Evolutionary conservation across 2,329 filamentous ascomycete species (phyloP), one percentile per base, ranked within the genome.

Genomic region (Nemania sp.): DNA sequence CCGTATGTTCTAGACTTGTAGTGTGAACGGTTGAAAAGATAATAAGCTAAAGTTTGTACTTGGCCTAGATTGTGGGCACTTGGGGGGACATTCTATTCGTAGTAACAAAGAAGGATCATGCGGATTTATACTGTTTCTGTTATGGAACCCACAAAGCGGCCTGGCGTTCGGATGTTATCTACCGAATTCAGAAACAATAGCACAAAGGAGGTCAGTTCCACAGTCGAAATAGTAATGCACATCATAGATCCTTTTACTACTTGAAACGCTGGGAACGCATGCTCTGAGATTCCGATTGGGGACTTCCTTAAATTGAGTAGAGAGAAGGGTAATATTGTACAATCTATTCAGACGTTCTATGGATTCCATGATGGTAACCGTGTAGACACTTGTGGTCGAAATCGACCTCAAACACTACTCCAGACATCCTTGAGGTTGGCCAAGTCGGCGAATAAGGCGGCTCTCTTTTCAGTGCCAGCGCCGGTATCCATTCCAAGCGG

Each of bases 401-500:
- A 27, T 32, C n/a, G 20, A 24, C 13, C 18, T 62, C 59, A 70
- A 24, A 70, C 54, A 41, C 68, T 70, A 15, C 59, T 38, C 68
- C 65, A 70, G 11, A 70, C 62, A 10, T 68, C 68, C 26, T 51
- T 45, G 4, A 62, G 57, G 20, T 35, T 62, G 2, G 32, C 41
- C 13, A 70, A 13, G 24, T 62, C 35, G n/a, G 61, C 43, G 3
- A 52, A 64, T 5, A 55, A 2, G 13, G 65, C 58, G 52, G 68
- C 64, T 43, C 43, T 59, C 49, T 62, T 68, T 54, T 54, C 62
- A 4, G 57, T 7, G 29, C 43, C 22, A 15, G 35, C 53, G n/a
- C 68, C 68, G 7, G 62, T 43, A 27, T 70, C 68, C 27, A 68
- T 70, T 20, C 68, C 68, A 18, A 70, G 65, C 5, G 62, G 65